phyloP scores from a whole-genome alignment of 192 early-diverging fungal genomes.

The Linnemannia elongata region DNA sequence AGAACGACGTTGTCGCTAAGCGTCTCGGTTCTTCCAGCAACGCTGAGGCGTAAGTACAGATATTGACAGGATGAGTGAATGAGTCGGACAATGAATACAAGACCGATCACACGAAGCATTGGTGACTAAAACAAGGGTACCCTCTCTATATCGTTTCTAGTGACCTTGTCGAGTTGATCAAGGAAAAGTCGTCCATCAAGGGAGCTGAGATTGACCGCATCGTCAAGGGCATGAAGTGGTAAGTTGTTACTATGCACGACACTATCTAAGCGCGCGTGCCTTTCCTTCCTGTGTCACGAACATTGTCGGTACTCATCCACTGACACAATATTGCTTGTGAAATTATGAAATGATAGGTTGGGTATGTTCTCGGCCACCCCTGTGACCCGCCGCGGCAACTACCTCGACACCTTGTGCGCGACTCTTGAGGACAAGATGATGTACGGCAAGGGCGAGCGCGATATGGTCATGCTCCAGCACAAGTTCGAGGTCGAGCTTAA shows the following conservation, averaged over 20 bases:
- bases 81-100: not conserved
- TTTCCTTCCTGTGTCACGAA: not conserved
- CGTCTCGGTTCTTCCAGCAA: constrained; percentile 58
- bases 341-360: constrained; percentile 63
- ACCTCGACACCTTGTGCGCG: constrained; percentile 94
- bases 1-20: constrained; percentile 79
- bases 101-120: not conserved
- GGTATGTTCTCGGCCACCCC: constrained; percentile 83
- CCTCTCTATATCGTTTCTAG: constrained; percentile 4
- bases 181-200: constrained; percentile 74
- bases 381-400: constrained; percentile 79
- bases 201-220: constrained; percentile 70
- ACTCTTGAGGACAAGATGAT: constrained; percentile 97
- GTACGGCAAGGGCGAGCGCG: constrained; percentile 92
- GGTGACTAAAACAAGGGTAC: not conserved
- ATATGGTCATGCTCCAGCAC: constrained; percentile 98
- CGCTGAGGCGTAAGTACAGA: constrained; percentile 46
- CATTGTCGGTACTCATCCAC: not conserved
- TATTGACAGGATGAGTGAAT: not conserved
- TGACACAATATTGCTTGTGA: not conserved
- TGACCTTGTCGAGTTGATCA: constrained; percentile 73
- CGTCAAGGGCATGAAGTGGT: constrained; percentile 80
- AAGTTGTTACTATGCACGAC: not conserved
- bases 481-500: constrained; percentile 94
- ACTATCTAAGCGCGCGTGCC: not conserved